A percentile compares a stretch with the other conserved stretches of the same genome.
Conservation (phyloP, 768 basidiomycete genomes). For the Amanita thiersii region DNA sequence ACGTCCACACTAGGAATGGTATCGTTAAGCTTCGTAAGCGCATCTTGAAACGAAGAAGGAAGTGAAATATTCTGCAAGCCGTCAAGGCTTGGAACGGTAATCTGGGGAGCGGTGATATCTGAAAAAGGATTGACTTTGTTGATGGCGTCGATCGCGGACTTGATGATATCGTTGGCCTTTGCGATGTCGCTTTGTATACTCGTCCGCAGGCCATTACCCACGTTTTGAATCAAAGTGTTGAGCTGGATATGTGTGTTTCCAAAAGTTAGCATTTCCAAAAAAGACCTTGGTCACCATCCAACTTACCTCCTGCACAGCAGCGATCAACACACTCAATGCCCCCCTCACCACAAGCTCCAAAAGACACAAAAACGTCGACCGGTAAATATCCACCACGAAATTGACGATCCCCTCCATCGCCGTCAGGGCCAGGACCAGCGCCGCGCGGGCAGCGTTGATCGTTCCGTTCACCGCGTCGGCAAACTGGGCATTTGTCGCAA, state of each 20-base stretch:
- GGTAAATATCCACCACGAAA: constrained; percentile 88
- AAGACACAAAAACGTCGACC: constrained; percentile 91
- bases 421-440: constrained; percentile 69
- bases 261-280: too few relatives aligned
- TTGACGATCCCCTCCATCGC: constrained; percentile 84
- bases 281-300: too few relatives aligned
- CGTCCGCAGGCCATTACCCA: constrained; percentile 53
- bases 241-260: constrained; percentile 36
- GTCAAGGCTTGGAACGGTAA: constrained; percentile 68
- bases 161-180: constrained; percentile 61
- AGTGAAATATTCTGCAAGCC: constrained; percentile 73
- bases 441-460: constrained; percentile 66
- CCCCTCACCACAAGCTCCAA: constrained; percentile 84
- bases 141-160: constrained; percentile 52
- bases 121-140: constrained; percentile 74
- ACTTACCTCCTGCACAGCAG: constrained; percentile 75
- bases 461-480: constrained; percentile 72
- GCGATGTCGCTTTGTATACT: constrained; percentile 66
- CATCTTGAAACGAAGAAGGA: constrained; percentile 66
- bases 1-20: constrained; percentile 74
- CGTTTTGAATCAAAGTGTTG: constrained; percentile 54
- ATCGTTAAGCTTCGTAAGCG: constrained; percentile 69
- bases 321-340: constrained; percentile 69
- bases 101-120: constrained; percentile 60
- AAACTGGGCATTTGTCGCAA: constrained; percentile 76